Evolutionary conservation across 257 asterid species (phyloP), one percentile per base, ranked within the genome.

Genomic region (Agastache rugosa): DNA sequence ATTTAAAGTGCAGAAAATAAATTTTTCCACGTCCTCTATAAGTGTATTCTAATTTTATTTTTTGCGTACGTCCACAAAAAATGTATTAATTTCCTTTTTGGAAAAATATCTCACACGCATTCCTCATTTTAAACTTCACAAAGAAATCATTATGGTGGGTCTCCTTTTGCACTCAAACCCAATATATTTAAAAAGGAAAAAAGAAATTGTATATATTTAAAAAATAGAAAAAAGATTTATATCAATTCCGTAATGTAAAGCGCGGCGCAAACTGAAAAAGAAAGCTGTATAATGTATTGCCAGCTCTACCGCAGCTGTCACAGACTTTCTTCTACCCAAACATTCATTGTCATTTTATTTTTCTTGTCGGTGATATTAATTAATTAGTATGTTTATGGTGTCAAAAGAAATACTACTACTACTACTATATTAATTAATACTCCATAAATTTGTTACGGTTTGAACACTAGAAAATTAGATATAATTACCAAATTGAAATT

Each of bases 261-360:
- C 44, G 44, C 48, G 70, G 68, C 71, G 63, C 19, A 25, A n/a
- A 4, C 23, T 4, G 23, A 65, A 17, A 44, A 19, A 37, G 35
- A 22, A 68, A 74, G 77, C 50, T 42, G 70, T 42, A 69, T 45
- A 45, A 45, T 45, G 51, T 1, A 15, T 54, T 69, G 79, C 80
- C 83, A 79, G 61, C 83, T 39, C 71, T 34, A 44, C 47, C 15
- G 74, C 80, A 79, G 83, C 83, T 75, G 83, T 79, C 83, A 17
- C 70, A 16, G 8, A 62, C 73, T 70, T 27, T 60, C 31, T 3
- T 29, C 47, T 53, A 29, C 76, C 60, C 1, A 67, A 53, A 66
- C 56, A 59, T 23, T 67, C 71, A 47, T 27, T 72, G 22, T 73
- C 67, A 66, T 31, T 78, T 37, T 71, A 15, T 29, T 45, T 29